A percentile compares a stretch with the other conserved stretches of the same genome.
These are phyloP conservation scores for Phaseolus coccineus DNA, from an alignment of 331 rosid genomes.

Conservation along the genomic window DNA sequence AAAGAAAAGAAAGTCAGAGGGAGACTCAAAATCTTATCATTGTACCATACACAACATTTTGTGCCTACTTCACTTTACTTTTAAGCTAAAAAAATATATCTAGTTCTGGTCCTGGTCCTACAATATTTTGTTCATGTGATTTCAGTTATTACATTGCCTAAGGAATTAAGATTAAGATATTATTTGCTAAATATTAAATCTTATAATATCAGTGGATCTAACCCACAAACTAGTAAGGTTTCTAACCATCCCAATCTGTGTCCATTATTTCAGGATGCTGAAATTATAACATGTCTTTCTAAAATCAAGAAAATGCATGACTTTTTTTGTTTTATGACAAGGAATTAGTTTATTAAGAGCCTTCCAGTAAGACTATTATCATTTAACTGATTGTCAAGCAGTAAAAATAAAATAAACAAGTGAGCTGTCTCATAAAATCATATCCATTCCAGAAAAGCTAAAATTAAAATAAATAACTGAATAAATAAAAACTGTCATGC, in stretches of 20 bases:
- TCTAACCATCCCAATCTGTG: conserved; percentile 1
- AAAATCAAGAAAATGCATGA: conserved; percentile 24
- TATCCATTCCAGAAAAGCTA: conserved; percentile 20
- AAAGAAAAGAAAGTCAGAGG: conserved; percentile 13
- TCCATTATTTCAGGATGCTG: not conserved
- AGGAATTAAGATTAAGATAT: not conserved
- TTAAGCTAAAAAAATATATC: conserved; percentile 17
- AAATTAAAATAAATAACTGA: not conserved
- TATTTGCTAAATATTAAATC: not conserved
- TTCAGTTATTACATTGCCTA: not conserved
- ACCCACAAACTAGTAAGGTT: conserved; percentile 1
- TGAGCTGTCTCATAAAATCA: conserved; percentile 5
- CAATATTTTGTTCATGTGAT: no score
- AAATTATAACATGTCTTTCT: conserved; percentile 6
- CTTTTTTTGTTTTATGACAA: not conserved
- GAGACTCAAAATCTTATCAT: conserved; percentile 6
- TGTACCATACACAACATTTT: conserved; percentile 31
- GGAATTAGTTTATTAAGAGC: conserved; percentile 19
- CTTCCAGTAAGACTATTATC: not conserved
- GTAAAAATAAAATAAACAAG: conserved; percentile 13
- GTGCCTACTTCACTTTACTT: not conserved
- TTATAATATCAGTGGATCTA: not conserved
- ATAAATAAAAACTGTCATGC: not conserved
- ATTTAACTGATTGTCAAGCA: conserved; percentile 7
- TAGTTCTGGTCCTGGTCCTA: no score